Evolutionary conservation across 345 rosid genomes (phyloP).

Genomic region (Aurinia saxatilis): DNA sequence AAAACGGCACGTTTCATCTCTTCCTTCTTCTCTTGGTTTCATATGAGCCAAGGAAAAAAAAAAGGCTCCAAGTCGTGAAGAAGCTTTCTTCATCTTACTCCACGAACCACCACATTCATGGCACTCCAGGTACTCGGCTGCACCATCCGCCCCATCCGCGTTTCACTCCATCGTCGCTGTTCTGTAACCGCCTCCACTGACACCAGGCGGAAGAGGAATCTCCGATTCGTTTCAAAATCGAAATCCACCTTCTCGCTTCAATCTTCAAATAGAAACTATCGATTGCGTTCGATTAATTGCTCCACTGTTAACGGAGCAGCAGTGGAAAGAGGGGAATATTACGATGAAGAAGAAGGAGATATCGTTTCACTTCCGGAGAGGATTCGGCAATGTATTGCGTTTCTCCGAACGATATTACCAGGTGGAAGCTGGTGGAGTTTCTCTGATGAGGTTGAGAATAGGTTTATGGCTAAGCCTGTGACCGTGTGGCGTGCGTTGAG

Average conservation of each 20-base stretch:
- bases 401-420: conserved; percentile 55
- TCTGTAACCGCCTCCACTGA: background rate
- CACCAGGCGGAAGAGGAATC: conserved; percentile 12
- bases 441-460: conserved; percentile 59
- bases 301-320: conserved; percentile 58
- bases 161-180: conserved; percentile 26
- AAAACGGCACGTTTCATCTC: conserved; percentile 11
- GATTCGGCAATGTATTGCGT: conserved; percentile 41
- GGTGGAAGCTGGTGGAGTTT: conserved; percentile 96
- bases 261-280: background rate
- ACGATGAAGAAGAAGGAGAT: conserved; percentile 33
- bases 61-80: background rate
- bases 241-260: conserved; percentile 10
- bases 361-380: conserved; percentile 34
- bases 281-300: conserved; percentile 30
- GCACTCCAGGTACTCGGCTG: conserved; percentile 38
- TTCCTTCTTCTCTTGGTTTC: conserved; percentile 10
- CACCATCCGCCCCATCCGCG: conserved; percentile 29
- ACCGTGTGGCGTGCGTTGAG: conserved; percentile 74
- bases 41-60: conserved; percentile 13
- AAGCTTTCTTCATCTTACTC: conserved; percentile 5
- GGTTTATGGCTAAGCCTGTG: conserved; percentile 64
- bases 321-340: conserved; percentile 27
- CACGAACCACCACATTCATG: conserved; percentile 30
- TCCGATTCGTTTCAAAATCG: conserved; percentile 19